These are phyloP conservation scores for Wickerhamiella allomyrinae DNA, from an alignment of 805 yeast genomes.

Conservation along the genomic window DNA sequence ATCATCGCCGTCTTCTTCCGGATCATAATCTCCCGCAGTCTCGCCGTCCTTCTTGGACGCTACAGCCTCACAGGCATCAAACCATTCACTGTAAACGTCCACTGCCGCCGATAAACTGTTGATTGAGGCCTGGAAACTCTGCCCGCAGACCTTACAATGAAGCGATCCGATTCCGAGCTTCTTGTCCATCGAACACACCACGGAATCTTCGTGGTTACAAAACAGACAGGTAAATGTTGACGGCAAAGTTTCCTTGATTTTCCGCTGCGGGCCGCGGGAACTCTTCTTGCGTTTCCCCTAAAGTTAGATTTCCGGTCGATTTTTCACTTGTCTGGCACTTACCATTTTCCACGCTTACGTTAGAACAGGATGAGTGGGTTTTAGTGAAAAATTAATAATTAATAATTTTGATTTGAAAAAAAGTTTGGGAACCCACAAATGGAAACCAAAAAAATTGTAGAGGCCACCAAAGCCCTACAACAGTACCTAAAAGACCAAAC, in stretches of 20 bases:
- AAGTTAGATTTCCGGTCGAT: neutral
- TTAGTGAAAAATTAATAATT: conserved; percentile 4
- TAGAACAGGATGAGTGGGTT: neutral
- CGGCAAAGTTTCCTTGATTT: conserved; percentile 64
- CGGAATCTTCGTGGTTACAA: conserved; percentile 91
- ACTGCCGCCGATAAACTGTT: conserved; percentile 72
- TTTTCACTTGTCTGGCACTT: neutral
- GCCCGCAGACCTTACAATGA: conserved; percentile 88
- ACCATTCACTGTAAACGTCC: conserved; percentile 94
- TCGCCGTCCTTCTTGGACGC: conserved; percentile 40
- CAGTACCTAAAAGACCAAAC: conserved; percentile 37
- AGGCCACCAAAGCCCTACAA: conserved; percentile 40
- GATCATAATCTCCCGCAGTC: neutral
- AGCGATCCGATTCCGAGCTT: conserved; percentile 70
- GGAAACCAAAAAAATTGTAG: conserved; percentile 19
- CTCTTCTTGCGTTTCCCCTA: conserved; percentile 77
- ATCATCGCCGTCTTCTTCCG: conserved; percentile 14
- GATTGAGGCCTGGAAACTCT: conserved; percentile 76
- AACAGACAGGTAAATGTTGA: conserved; percentile 80
- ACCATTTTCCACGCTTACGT: conserved; percentile 1
- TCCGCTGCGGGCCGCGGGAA: conserved; percentile 66
- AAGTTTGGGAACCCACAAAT: conserved; percentile 6
- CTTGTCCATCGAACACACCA: conserved; percentile 76
- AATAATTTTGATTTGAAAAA: neutral
- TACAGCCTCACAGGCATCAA: conserved; percentile 85